Evolutionary conservation across 1,284 basidiomycete genomes (phyloP), one percentile per base, ranked within the genome.

Genomic region (Gymnopus androsaceus): DNA sequence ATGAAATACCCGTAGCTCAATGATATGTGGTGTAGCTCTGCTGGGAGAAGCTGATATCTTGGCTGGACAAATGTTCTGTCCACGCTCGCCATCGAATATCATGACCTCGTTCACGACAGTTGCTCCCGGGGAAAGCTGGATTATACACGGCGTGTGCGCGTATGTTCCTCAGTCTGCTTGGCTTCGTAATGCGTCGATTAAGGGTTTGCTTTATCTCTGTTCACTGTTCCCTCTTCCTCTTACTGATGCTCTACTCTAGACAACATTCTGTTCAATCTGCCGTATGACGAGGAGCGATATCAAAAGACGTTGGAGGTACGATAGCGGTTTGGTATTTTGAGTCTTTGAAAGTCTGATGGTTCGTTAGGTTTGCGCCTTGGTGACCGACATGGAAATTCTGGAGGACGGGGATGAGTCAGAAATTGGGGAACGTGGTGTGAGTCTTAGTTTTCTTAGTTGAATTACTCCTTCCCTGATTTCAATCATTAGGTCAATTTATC

Each of bases 321-420:
- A 3, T 15, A 17, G n/a, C n/a, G n/a, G n/a, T n/a, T n/a, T n/a
- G n/a, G n/a, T n/a, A n/a, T n/a, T n/a, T n/a, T n/a, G n/a, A n/a
- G n/a, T n/a, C n/a, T n/a, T n/a, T n/a, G n/a, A n/a, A n/a, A n/a
- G n/a, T n/a, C n/a, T n/a, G n/a, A 31, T 30, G 40, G 47, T 21
- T 23, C 15, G 9, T 50, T 36, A 75, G 72, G 76, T 70, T 11
- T 79, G 76, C 59, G 78, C 77, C 11, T 64, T 80, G 31, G 75
- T 88, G 28, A 82, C 81, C 37, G 96, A 99, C 69, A 79, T 98
- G 42, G 82, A 88, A 55, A 95, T 98, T 54, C 78, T 98, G 25
- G 95, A 98, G 70, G 95, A 97, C 66, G 94, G 95, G 3, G 95
- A 98, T 65, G 84, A 92, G 67, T 92, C 94, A 0, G 92, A 95